These are phyloP conservation scores for Hirsutella rhossiliensis DNA, from an alignment of 2,329 filamentous ascomycete species.

Conservation along the genomic window DNA sequence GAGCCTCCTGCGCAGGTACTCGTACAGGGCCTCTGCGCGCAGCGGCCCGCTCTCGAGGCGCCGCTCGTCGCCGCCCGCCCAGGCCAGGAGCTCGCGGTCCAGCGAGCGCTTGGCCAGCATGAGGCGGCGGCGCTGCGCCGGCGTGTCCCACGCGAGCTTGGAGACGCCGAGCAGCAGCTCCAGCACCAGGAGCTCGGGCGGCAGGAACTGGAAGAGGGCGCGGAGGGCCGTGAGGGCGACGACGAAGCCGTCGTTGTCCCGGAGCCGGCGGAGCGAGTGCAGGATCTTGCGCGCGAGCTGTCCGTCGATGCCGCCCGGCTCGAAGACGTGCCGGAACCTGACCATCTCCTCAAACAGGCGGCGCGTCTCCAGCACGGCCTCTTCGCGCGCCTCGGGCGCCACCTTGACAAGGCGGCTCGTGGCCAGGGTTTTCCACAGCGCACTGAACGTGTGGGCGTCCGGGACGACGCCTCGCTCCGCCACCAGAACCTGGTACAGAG, in stretches of 20 bases:
- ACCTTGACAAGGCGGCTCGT: slow-evolving; percentile 34
- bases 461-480: slow-evolving; percentile 37
- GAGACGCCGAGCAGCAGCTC: slow-evolving; percentile 33
- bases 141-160: slow-evolving; percentile 29
- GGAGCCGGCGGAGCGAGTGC: slow-evolving; percentile 35
- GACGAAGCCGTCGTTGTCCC: slow-evolving; percentile 31
- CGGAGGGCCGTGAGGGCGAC: slow-evolving; percentile 31
- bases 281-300: slow-evolving; percentile 37
- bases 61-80: slow-evolving; percentile 16
- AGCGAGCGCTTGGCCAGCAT: slow-evolving; percentile 29
- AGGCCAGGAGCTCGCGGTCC: slow-evolving; percentile 23
- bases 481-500: slow-evolving; percentile 43
- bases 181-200: slow-evolving; percentile 31
- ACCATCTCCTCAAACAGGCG: slow-evolving; percentile 36
- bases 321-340: slow-evolving; percentile 32
- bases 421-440: slow-evolving; percentile 49
- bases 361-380: slow-evolving; percentile 23
- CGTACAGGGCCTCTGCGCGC: slow-evolving; percentile 26
- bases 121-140: slow-evolving; percentile 26
- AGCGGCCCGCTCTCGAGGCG: slow-evolving; percentile 20
- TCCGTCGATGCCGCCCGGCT: slow-evolving; percentile 28
- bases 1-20: slow-evolving; percentile 27
- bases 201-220: slow-evolving; percentile 29
- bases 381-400: slow-evolving; percentile 13
- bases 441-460: slow-evolving; percentile 57